These are phyloP conservation scores for Nitzschia putrida DNA, from an alignment of 108 stramenopile species.

Conservation along the genomic window DNA sequence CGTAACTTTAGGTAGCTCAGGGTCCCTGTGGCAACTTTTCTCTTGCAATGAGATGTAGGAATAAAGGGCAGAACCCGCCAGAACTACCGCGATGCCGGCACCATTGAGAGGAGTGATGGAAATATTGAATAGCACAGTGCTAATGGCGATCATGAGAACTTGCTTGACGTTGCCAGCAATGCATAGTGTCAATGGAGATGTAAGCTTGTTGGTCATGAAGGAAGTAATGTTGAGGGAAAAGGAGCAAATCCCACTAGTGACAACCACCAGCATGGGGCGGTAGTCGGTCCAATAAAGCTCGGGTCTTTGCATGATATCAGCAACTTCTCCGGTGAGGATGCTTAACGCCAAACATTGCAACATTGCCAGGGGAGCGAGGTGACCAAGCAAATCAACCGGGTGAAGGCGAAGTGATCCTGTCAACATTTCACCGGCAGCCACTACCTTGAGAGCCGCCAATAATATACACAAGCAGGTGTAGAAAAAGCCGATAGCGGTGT, in stretches of 20 bases:
- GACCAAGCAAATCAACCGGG: conserved; percentile 77
- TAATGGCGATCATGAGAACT: conserved; percentile 70
- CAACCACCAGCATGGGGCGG: conserved; percentile 48
- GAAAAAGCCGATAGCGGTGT: conserved; percentile 61
- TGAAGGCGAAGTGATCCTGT: conserved; percentile 73
- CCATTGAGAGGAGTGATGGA: conserved; percentile 59
- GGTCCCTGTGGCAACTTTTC: conserved; percentile 23
- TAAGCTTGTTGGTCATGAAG: conserved; percentile 84
- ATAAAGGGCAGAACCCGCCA: conserved; percentile 69
- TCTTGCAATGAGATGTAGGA: conserved; percentile 72
- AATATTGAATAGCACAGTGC: conserved; percentile 54
- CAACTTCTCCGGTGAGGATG: conserved; percentile 62
- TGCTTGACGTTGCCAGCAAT: conserved; percentile 91
- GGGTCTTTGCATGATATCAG: conserved; percentile 38
- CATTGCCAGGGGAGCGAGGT: conserved; percentile 84
- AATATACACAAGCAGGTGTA: conserved; percentile 60
- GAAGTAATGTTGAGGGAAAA: conserved; percentile 82
- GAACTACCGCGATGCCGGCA: conserved; percentile 64
- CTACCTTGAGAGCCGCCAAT: conserved; percentile 71
- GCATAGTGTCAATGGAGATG: conserved; percentile 82
- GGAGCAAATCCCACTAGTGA: conserved; percentile 58
- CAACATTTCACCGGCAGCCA: conserved; percentile 72
- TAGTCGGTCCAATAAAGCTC: conserved; percentile 41
- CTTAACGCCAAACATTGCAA: conserved; percentile 56
- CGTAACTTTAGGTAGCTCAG: background rate